Evolutionary conservation across 768 basidiomycete species (phyloP), one percentile per base, ranked within the genome.

Genomic region (Amanita rimosa): DNA sequence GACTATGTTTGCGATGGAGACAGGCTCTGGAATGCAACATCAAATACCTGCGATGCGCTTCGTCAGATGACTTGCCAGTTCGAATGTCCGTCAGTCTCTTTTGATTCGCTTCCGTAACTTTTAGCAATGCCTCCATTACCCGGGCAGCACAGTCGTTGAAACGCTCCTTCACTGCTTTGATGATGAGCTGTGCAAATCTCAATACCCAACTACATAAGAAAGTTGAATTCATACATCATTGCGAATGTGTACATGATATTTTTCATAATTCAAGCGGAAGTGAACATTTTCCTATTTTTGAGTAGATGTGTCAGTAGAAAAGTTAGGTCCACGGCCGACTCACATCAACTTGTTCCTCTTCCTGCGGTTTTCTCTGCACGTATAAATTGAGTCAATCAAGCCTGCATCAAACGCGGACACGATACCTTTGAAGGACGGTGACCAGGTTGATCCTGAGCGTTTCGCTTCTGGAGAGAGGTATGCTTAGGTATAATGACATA

Each of bases 231-330:
- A 6, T 55, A 90, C 91, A 59, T 82, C 72, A 66, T 96, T 95
- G 37, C 95, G 83, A 46, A 96, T 79, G 56, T 89, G 82, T 27
- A 90, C 70, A 55, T 85, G 81, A 64, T 93, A 95, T 57, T 79
- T 85, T 55, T 92, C 84, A 60, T 83, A 87, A 67, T 97, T 97
- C 42, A 97, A 76, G 42, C 88, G 79, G 60, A 96, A 87, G 63
- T 82, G 81, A 29, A 89, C 75, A 2, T 70, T 69, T 14, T 86
- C 79, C 83, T 92, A 50, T 6, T 51, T 41, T 43, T 53, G 27
- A 2, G 27, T 9, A 9, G 27, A 27, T 27, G 4, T 58, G 41
- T 35, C 52, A 38, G 57, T 33, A 49, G 29, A 48, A n/a, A 22
- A 14, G 35, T 38, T 16, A 52, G 47, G 9, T 43, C 36, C 22